phyloP scores from a whole-genome alignment of 768 basidiomycete species.

The Naematelia encephala region DNA sequence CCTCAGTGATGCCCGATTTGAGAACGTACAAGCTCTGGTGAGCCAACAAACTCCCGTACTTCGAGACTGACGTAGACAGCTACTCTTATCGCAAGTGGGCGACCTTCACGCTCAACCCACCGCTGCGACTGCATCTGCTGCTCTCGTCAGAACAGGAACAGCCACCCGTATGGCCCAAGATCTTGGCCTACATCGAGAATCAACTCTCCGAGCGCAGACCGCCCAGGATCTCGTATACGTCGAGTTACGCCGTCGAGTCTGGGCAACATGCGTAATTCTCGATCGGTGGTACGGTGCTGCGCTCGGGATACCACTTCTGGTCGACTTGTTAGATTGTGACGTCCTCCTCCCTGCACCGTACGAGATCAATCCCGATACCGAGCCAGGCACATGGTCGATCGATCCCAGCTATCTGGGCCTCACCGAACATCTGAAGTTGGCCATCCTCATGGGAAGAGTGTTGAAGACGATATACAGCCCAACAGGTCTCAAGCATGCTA shows the following conservation, averaged over 20 bases:
- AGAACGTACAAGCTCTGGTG: slow-evolving; percentile 77
- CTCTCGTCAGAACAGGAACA: slow-evolving; percentile 80
- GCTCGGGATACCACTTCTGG: slow-evolving; percentile 92
- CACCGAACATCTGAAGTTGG: slow-evolving; percentile 81
- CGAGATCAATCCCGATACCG: slow-evolving; percentile 54
- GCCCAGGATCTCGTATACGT: slow-evolving; percentile 54
- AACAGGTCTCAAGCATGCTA: slow-evolving; percentile 79
- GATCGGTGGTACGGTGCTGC: slow-evolving; percentile 89
- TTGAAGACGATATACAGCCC: slow-evolving; percentile 92
- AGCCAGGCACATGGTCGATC: slow-evolving; percentile 57
- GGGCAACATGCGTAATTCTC: slow-evolving; percentile 90
- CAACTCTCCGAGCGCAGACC: slow-evolving; percentile 55
- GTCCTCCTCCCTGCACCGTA: slow-evolving; percentile 86
- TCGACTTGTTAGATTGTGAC: slow-evolving; percentile 95
- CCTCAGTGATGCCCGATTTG: slow-evolving; percentile 75
- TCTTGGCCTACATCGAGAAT: slow-evolving; percentile 87
- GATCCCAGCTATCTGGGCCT: slow-evolving; percentile 28
- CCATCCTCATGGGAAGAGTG: slow-evolving; percentile 84
- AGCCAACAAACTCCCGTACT: slow-evolving; percentile 8
- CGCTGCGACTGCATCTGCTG: slow-evolving; percentile 75
- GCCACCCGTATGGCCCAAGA: slow-evolving; percentile 97
- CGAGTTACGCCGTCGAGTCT: slow-evolving; percentile 81
- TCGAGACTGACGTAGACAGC: slow-evolving; percentile 9
- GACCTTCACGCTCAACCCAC: slow-evolving; percentile 89
- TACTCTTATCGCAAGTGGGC: slow-evolving; percentile 55